Base-by-base conservation (phyloP, 352 stramenopile genomes). In the Phytophthora kernoviae region DNA sequence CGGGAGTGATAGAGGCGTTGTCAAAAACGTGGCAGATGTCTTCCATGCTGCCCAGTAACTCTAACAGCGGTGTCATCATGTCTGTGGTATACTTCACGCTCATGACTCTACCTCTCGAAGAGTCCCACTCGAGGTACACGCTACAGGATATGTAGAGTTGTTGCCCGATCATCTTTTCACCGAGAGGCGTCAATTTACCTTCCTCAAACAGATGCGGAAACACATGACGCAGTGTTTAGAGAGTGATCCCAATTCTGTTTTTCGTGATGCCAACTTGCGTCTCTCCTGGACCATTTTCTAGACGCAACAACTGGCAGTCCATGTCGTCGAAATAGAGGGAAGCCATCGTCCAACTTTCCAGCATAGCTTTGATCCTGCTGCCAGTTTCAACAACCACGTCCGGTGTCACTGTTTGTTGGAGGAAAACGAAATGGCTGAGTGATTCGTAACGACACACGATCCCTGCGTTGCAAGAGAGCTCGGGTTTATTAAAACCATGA, bases 51-150 rank as follows among this genome's bases (percentile, higher is more conserved):
- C 42, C 53, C 9, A 60, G 42, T 4, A 60, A 9, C 9, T 37
- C 11, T 22, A 60, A 9, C 30, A 60, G 5, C 6, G 53, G 53
- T 5, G 42, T 60, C 15, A 60, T 1, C 41, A 60, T 39, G 22
- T 60, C 42, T 9, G 22, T 27, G 14, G 22, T 40, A 9, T 39
- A 45, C 10, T 53, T 14, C 4, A 60, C 11, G 11, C 32, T 46
- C 7, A 12, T 6, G 3, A 60, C 15, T 15, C 53, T 30, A 6
- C 20, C 11, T 1, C 2, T 24, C 1, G 17, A n/a, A 15, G 33
- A 2, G 30, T 60, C 42, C 53, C 53, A 60, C 7, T 44, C 20
- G n/a, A 59, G 42, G 1, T n/a, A 12, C 6, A 59, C 37, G 5
- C 30, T 26, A 4, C 40, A 30, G 6, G 8, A 14, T n/a, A 39